A percentile compares a stretch with the other conserved stretches of the same genome.
phyloP scores from a whole-genome alignment of 345 rosid genomes.

The Euphorbia lathyris region DNA sequence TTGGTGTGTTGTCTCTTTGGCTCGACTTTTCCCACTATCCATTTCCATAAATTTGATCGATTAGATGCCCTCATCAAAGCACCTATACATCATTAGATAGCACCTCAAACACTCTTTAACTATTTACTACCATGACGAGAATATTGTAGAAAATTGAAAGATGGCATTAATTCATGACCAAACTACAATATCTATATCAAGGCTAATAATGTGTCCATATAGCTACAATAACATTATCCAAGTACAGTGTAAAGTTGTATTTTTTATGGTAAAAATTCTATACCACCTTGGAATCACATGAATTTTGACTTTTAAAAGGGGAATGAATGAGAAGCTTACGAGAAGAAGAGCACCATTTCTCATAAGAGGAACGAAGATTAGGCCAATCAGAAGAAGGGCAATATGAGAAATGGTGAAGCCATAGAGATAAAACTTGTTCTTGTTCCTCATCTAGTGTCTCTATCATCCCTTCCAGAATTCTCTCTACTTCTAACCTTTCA shows the following conservation, averaged over 20 bases:
- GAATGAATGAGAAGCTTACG: slow-evolving; percentile 53
- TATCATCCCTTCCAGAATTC: slow-evolving; percentile 53
- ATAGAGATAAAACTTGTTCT: slow-evolving; percentile 69
- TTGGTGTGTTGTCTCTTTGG: too few species aligned
- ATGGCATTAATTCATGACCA: too few species aligned
- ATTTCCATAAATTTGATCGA: too few species aligned
- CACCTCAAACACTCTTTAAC: too few species aligned
- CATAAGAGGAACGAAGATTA: slow-evolving; percentile 56
- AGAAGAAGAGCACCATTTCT: slow-evolving; percentile 69
- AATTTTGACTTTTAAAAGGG: slow-evolving; percentile 13
- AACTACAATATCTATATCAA: too few species aligned
- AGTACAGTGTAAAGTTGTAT: background rate
- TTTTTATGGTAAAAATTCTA: background rate
- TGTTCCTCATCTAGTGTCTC: slow-evolving; percentile 48
- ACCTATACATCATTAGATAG: too few species aligned
- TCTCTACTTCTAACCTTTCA: slow-evolving; percentile 58
- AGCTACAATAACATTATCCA: background rate
- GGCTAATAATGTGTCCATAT: background rate
- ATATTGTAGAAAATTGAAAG: background rate
- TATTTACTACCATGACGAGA: too few species aligned
- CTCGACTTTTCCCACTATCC: too few species aligned
- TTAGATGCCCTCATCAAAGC: too few species aligned
- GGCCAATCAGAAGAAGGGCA: slow-evolving; percentile 87
- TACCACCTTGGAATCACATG: background rate
- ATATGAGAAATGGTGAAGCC: slow-evolving; percentile 80